Evolutionary conservation across 768 basidiomycete genomes (phyloP), one percentile per base, ranked within the genome.

Genomic region (Rhodotorula toruloides): DNA sequence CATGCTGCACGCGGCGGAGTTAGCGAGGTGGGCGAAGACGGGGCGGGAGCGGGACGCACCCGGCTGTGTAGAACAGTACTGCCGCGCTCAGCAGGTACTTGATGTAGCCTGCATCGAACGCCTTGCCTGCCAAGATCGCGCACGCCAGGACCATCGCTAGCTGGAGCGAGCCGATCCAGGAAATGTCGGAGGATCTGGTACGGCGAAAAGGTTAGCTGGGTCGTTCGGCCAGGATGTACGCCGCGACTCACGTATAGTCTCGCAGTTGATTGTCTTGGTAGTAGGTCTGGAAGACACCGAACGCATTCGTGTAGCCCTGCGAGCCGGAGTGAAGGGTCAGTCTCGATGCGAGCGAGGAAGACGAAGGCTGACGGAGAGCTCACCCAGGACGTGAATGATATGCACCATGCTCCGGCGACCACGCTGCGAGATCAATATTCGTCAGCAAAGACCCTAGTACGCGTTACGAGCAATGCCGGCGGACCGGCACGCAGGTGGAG

Each of bases 111-210:
- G 78, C 78, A 55, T 85, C 84, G 69, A 83, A 83, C 11, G 80
- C 74, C 53, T 81, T 78, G 19, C 84, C 84, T 7, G 80, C 77
- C 49, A 82, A 57, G 34, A 83, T 74, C 2, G 83, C 82, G 44
- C 77, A 76, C 4, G 80, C 77, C 42, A 84, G 74, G 27, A 81
- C 76, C 25, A 84, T 74, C 58, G 82, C 80, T 16, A 83, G 74
- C 58, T 85, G 82, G 14, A 79, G 76, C 39, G 83, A 82, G 16
- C 84, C 84, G 37, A 85, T 79, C 78, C 78, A 81, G 40, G 78
- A 70, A 56, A 72, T 70, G 56, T 69, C 62, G 21, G 64, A 63
- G 1, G 62, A 62, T 10, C 54, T 55, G 49, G n/a, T n/a, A n/a
- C 25, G 27, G 22, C 7, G 14, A 44, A 19, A 4, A 46, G 40